A percentile compares a stretch with the other conserved stretches of the same genome.
phyloP scores from a whole-genome alignment of 345 rosid species.

The Moricandia moricandioides region DNA sequence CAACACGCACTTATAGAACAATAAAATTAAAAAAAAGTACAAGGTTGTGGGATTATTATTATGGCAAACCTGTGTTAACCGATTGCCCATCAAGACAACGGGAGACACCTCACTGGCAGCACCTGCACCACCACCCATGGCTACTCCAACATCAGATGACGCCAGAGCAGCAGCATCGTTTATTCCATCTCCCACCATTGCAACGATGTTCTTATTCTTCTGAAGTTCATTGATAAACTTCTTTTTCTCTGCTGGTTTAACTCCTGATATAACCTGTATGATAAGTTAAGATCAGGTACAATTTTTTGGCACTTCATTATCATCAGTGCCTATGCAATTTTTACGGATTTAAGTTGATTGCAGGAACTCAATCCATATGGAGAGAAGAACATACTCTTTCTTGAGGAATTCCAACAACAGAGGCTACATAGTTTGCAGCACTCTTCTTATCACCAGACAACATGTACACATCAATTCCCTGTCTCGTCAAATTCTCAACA shows the following conservation, averaged over 20 bases:
- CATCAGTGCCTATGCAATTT: neutral
- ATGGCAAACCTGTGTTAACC: constrained; percentile 75
- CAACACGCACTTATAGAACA: neutral
- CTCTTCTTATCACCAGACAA: constrained; percentile 88
- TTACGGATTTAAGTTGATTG: neutral
- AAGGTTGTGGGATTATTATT: neutral
- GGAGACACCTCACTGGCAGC: constrained; percentile 98
- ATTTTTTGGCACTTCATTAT: neutral
- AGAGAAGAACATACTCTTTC: constrained; percentile 52
- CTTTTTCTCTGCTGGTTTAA: constrained; percentile 81
- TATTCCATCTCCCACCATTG: constrained; percentile 98
- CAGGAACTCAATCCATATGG: constrained; percentile 1
- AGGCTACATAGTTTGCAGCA: constrained; percentile 85
- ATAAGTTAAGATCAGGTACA: constrained; percentile 1
- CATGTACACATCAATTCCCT: constrained; percentile 82
- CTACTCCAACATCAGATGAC: constrained; percentile 82
- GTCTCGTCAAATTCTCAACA: constrained; percentile 59
- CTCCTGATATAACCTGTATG: constrained; percentile 72
- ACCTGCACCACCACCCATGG: constrained; percentile 94
- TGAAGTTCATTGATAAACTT: constrained; percentile 71
- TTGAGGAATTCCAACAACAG: constrained; percentile 78
- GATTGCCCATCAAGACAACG: constrained; percentile 82
- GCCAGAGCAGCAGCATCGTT: constrained; percentile 98
- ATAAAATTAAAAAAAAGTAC: neutral
- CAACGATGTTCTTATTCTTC: constrained; percentile 64